Percentiles rank a stretch among this genome's conserved stretches.
phyloP scores from a whole-genome alignment of 176 grass and related monocot genomes.

The Hyparrhenia diplandra region DNA sequence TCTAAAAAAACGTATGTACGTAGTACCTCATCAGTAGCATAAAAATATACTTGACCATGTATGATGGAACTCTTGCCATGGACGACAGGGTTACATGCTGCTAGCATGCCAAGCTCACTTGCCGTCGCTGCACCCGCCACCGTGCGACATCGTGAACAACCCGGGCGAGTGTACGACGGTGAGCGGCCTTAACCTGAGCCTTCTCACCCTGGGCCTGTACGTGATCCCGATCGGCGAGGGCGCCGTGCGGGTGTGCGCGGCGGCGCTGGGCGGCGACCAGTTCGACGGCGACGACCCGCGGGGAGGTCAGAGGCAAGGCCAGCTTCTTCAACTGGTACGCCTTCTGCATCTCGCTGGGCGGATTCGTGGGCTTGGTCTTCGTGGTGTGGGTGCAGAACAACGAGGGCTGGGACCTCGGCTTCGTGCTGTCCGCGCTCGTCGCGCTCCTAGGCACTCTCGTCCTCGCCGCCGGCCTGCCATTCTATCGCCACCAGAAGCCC shows the following conservation, averaged over 20 bases:
- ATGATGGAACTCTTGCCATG: too few relatives aligned
- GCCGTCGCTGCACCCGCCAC: conserved; percentile 32
- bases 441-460: conserved; percentile 19
- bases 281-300: conserved; percentile 37
- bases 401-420: conserved; percentile 45
- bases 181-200: conserved; percentile 20
- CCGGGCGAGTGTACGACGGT: conserved; percentile 11
- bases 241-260: conserved; percentile 25
- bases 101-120: conserved; percentile 47
- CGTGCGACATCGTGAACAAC: conserved; percentile 30
- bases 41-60: too few relatives aligned
- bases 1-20: too few relatives aligned
- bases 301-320: conserved; percentile 21
- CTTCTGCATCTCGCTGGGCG: conserved; percentile 42
- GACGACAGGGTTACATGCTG: conserved; percentile 35
- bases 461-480: conserved; percentile 21
- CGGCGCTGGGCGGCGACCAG: conserved; percentile 62
- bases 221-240: conserved; percentile 42
- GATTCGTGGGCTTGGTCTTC: conserved; percentile 36
- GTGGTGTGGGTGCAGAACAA: conserved; percentile 63
- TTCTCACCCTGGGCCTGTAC: conserved; percentile 54
- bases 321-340: conserved; percentile 73
- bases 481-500: conserved; percentile 52
- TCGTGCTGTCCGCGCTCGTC: conserved; percentile 25
- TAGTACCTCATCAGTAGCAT: too few relatives aligned